These are phyloP conservation scores for Scleroderma bovista DNA, from an alignment of 768 basidiomycete species.

Conservation along the genomic window DNA sequence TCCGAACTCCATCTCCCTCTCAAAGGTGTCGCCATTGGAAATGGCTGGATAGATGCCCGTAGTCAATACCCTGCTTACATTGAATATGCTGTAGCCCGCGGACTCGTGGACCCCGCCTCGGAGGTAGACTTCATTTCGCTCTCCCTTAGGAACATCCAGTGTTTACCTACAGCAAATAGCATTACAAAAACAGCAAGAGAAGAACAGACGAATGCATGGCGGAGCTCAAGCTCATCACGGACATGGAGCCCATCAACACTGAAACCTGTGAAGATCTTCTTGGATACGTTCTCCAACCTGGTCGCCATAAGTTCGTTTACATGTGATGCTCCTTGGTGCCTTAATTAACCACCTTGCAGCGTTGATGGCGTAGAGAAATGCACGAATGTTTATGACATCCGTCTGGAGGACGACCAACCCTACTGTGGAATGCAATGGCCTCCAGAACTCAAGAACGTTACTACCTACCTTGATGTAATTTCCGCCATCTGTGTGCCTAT, in stretches of 20 bases:
- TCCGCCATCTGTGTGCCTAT: background rate
- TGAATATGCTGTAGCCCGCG: slow-evolving; percentile 78
- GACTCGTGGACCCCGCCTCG: slow-evolving; percentile 67
- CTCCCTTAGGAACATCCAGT: background rate
- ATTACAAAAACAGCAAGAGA: slow-evolving; percentile 55
- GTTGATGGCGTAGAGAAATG: slow-evolving; percentile 70
- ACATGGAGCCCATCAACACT: slow-evolving; percentile 53
- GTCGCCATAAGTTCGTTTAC: slow-evolving; percentile 16
- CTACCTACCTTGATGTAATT: slow-evolving; percentile 75
- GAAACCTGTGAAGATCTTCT: slow-evolving; percentile 58
- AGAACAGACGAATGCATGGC: slow-evolving; percentile 56
- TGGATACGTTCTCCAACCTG: slow-evolving; percentile 32
- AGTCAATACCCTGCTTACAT: slow-evolving; percentile 87
- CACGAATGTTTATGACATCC: slow-evolving; percentile 92
- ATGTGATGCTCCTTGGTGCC: background rate
- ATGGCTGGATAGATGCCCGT: slow-evolving; percentile 94
- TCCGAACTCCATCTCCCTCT: slow-evolving; percentile 58
- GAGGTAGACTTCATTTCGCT: slow-evolving; percentile 40
- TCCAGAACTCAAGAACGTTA: slow-evolving; percentile 71
- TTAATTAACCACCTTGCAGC: slow-evolving; percentile 31
- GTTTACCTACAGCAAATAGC: slow-evolving; percentile 32
- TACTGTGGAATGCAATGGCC: slow-evolving; percentile 99
- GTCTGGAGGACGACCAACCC: slow-evolving; percentile 78
- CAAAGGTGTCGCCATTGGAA: slow-evolving; percentile 85
- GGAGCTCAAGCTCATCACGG: slow-evolving; percentile 29